phyloP scores from a whole-genome alignment of 352 stramenopile species.

The Globisporangium megalacanthum region DNA sequence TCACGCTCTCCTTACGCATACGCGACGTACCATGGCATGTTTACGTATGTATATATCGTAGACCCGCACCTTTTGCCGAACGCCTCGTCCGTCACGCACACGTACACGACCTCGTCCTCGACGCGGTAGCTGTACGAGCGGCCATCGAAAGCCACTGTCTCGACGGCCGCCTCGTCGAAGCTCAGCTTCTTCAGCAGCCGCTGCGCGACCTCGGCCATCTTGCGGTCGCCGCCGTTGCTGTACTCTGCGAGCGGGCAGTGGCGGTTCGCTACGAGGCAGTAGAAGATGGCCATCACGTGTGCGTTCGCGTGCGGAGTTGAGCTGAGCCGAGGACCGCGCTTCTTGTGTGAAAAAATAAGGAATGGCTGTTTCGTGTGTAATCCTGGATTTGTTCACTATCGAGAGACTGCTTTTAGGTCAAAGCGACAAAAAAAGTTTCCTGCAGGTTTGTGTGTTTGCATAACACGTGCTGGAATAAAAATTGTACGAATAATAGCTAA shows the following conservation, averaged over 20 bases:
- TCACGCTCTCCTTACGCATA: not conserved
- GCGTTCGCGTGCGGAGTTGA: not conserved
- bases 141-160: slow-evolving; percentile 78
- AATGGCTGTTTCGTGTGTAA: slow-evolving; percentile 1
- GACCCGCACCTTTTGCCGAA: slow-evolving; percentile 68
- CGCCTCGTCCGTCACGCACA: slow-evolving; percentile 73
- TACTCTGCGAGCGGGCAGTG: slow-evolving; percentile 76
- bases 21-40: not conserved
- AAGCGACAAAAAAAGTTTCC: too few relatives aligned
- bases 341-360: not conserved
- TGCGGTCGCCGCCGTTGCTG: slow-evolving; percentile 78
- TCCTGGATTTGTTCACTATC: too few relatives aligned
- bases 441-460: too few relatives aligned
- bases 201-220: slow-evolving; percentile 83
- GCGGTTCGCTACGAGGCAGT: slow-evolving; percentile 82
- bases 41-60: not conserved
- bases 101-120: slow-evolving; percentile 78
- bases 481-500: too few relatives aligned
- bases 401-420: too few relatives aligned
- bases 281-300: slow-evolving; percentile 76
- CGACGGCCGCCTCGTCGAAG: slow-evolving; percentile 60
- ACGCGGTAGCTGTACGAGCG: slow-evolving; percentile 86
- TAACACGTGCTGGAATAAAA: too few relatives aligned
- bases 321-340: not conserved
- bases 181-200: slow-evolving; percentile 86